These are phyloP conservation scores for Eucalyptus virginea DNA, from an alignment of 345 rosid genomes.

Conservation along the genomic window DNA sequence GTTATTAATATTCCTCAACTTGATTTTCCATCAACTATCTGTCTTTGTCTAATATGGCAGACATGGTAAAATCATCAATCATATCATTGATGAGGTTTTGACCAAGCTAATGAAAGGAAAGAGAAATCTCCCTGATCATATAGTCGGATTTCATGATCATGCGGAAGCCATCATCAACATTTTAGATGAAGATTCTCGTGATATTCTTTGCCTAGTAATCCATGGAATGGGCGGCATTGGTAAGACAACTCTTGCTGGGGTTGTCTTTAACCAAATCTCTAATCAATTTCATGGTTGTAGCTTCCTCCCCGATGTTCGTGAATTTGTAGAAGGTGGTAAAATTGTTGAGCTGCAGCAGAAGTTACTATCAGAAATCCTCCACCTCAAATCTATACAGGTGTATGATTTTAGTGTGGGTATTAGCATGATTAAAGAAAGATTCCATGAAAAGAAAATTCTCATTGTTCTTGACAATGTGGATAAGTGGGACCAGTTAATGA, in stretches of 20 bases:
- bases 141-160: not conserved
- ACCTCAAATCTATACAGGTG: not conserved
- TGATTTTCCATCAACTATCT: not conserved
- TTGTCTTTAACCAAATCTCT: not conserved
- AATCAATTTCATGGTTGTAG: not conserved
- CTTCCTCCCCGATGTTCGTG: constrained; percentile 1
- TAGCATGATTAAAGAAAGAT: not conserved
- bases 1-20: not conserved
- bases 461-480: not conserved
- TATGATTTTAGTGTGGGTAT: not conserved
- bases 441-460: not conserved
- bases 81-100: not conserved
- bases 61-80: not conserved
- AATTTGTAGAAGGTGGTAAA: not conserved
- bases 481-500: not conserved
- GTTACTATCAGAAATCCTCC: not conserved
- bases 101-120: not conserved
- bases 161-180: not conserved
- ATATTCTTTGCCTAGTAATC: not conserved
- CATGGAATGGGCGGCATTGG: not conserved
- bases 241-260: not conserved
- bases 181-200: not conserved
- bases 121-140: not conserved
- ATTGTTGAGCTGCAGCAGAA: not conserved
- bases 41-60: not conserved